phyloP scores from a whole-genome alignment of 2,329 filamentous ascomycete species.

The Juglanconis juglandina region DNA sequence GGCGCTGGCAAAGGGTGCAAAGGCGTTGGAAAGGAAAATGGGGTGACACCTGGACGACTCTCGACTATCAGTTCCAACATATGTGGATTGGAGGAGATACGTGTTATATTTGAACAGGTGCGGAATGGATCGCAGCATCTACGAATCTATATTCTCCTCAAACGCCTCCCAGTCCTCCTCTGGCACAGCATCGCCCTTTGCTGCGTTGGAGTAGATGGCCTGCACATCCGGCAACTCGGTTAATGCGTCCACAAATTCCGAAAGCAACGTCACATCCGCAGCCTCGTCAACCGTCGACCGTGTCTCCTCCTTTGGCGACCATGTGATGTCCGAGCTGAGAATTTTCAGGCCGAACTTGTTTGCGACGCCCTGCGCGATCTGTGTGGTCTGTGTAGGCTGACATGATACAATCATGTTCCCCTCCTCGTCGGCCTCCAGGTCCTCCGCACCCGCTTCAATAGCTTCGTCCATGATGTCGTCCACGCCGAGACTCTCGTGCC shows the following conservation, averaged over 20 bases:
- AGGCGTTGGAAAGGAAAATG: neutral
- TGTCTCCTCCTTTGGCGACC: conserved; percentile 79
- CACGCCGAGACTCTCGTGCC: conserved; percentile 51
- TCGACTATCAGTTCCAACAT: neutral
- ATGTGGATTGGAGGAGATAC: neutral
- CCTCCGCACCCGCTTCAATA: conserved; percentile 78
- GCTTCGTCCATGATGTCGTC: conserved; percentile 77
- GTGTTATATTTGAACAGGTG: neutral
- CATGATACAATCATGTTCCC: conserved; percentile 70
- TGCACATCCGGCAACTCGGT: conserved; percentile 71
- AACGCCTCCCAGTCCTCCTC: conserved; percentile 55
- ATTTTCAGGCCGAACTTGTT: conserved; percentile 64
- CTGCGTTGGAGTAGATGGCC: conserved; percentile 72
- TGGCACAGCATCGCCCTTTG: conserved; percentile 42
- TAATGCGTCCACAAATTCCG: conserved; percentile 55
- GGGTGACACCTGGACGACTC: neutral
- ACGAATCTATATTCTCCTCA: conserved; percentile 48
- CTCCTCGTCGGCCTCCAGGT: conserved; percentile 66
- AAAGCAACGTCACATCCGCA: conserved; percentile 54
- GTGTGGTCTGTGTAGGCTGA: conserved; percentile 61
- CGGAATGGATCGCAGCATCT: conserved; percentile 18
- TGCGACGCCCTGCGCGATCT: conserved; percentile 62
- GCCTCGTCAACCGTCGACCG: conserved; percentile 60
- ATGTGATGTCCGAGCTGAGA: conserved; percentile 75
- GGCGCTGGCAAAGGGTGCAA: neutral